Evolutionary conservation across 805 yeast genomes (phyloP).

Genomic region (Wickerhamomyces sydowiorum): DNA sequence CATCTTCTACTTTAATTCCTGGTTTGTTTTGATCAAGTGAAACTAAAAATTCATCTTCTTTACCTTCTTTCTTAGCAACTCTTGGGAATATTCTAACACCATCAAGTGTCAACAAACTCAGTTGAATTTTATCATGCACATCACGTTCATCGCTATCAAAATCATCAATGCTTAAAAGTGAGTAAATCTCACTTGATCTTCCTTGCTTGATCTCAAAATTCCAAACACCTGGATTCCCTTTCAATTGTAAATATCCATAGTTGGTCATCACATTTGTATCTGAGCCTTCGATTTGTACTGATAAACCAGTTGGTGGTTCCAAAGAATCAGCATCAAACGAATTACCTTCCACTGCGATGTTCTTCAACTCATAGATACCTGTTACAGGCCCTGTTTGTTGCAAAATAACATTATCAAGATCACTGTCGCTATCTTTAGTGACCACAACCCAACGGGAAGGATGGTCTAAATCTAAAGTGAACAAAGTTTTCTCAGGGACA

Average conservation of each 20-base stretch:
- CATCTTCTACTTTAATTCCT: conserved; percentile 1
- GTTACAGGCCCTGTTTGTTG: conserved; percentile 26
- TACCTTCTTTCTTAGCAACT: conserved; percentile 36
- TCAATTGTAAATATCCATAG: conserved; percentile 79
- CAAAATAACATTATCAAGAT: conserved; percentile 58
- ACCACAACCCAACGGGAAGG: conserved; percentile 67
- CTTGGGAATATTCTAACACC: conserved; percentile 43
- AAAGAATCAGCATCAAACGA: conserved; percentile 38
- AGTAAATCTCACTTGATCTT: conserved; percentile 35
- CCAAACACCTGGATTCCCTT: conserved; percentile 70
- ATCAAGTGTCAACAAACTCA: conserved; percentile 36
- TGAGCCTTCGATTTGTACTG: conserved; percentile 22
- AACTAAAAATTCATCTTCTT: conserved; percentile 21
- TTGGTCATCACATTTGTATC: conserved; percentile 75
- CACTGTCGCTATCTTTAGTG: conserved; percentile 45
- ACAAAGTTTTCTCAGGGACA: conserved; percentile 48
- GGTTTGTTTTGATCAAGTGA: conserved; percentile 9
- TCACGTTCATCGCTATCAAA: not conserved
- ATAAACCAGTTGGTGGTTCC: conserved; percentile 16
- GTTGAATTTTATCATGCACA: conserved; percentile 12
- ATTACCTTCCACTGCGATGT: conserved; percentile 66
- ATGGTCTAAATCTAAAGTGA: conserved; percentile 50
- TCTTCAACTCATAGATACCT: conserved; percentile 46
- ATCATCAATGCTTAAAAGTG: conserved; percentile 29
- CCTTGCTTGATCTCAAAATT: conserved; percentile 40